Percentiles rank a stretch among this genome's conserved stretches.
These are phyloP conservation scores for Triglochin maritima DNA, from an alignment of 106 monocot species.

Conservation along the genomic window DNA sequence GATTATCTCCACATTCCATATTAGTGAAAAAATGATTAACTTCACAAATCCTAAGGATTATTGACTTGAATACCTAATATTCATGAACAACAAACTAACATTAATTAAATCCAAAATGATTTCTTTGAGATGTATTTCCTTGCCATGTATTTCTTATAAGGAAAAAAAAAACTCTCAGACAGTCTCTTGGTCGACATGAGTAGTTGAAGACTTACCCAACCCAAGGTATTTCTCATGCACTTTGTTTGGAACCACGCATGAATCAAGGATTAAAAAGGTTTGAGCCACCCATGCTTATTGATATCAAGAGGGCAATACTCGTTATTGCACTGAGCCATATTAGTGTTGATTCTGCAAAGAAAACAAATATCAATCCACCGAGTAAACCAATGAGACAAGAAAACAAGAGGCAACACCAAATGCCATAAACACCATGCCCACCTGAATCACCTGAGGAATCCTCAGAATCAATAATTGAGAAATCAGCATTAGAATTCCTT, in stretches of 20 bases:
- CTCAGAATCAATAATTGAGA: constrained; percentile 22
- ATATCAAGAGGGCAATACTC: constrained; percentile 55
- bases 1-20: no score
- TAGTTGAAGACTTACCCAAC: neutral
- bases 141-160: no score
- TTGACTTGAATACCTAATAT: neutral
- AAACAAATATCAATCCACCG: constrained; percentile 1
- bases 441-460: constrained; percentile 15
- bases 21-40: neutral
- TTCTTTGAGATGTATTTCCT: no score
- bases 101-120: neutral
- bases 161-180: neutral
- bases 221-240: neutral
- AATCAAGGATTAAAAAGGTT: constrained; percentile 71
- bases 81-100: neutral
- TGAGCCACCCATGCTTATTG: constrained; percentile 58
- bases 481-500: constrained; percentile 14
- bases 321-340: constrained; percentile 76
- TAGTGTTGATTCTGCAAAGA: constrained; percentile 47
- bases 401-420: neutral
- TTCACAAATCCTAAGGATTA: neutral
- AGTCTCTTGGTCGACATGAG: neutral
- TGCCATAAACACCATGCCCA: constrained; percentile 17
- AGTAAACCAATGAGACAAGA: neutral
- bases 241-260: neutral